phyloP scores from a whole-genome alignment of 2,329 filamentous ascomycete genomes.

The Fusarium multiceps region DNA sequence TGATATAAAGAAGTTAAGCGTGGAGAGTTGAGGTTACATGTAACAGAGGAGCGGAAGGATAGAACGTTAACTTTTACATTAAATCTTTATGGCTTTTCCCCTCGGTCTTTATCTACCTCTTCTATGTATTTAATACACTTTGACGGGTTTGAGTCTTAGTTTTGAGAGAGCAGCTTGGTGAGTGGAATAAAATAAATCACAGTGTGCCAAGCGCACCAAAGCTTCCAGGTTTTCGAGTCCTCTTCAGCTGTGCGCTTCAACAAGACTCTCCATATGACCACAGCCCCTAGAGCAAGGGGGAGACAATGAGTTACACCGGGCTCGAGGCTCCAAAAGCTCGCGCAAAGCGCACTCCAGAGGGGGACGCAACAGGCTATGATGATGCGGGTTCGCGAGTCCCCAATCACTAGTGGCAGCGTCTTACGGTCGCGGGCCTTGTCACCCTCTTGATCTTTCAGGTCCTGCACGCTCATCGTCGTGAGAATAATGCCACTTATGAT shows the following conservation, averaged over 20 bases:
- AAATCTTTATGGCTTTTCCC: too few relatives aligned
- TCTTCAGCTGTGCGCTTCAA: neutral
- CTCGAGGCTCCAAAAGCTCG: fast-evolving
- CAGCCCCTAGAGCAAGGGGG: neutral
- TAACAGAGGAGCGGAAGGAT: too few relatives aligned
- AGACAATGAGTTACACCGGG: fast-evolving
- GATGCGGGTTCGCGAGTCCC: fast-evolving
- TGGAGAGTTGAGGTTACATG: too few relatives aligned
- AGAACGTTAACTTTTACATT: too few relatives aligned
- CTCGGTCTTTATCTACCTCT: too few relatives aligned
- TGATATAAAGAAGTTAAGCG: neutral
- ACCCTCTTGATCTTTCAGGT: neutral
- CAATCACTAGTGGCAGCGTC: neutral
- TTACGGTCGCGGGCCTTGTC: neutral
- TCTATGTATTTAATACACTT: neutral
- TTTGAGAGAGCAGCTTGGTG: neutral
- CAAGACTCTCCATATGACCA: neutral
- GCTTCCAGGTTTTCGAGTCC: neutral
- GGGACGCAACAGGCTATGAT: neutral
- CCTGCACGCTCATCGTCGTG: neutral
- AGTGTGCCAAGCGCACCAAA: neutral
- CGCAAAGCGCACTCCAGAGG: neutral
- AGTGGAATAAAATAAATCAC: neutral
- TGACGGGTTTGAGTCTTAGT: neutral
- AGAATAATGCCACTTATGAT: neutral